phyloP scores from a whole-genome alignment of 106 monocot species.

The Dendrobium officinale region DNA sequence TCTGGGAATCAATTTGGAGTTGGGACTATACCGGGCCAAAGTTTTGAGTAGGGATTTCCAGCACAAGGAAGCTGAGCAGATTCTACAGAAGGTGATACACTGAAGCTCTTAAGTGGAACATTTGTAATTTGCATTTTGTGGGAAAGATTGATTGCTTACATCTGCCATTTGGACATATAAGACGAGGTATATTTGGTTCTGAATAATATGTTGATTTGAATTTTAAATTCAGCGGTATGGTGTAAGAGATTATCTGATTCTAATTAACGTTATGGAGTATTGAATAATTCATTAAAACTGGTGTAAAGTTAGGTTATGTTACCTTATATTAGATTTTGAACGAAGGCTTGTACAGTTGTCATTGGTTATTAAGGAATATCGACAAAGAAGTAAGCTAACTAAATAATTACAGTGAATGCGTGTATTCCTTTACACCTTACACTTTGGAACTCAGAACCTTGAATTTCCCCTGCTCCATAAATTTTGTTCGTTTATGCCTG shows the following conservation, averaged over 20 bases:
- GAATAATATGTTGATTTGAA: neutral
- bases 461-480: no score
- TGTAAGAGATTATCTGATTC: neutral
- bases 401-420: no score
- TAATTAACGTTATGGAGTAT: neutral
- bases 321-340: no score
- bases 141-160: neutral
- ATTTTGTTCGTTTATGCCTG: no score
- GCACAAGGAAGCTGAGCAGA: slow-evolving; percentile 66
- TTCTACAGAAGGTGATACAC: slow-evolving; percentile 61
- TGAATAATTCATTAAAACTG: no score
- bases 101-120: neutral
- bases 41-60: slow-evolving; percentile 63
- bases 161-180: neutral
- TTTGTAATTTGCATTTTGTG: neutral
- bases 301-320: no score
- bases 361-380: no score
- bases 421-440: no score
- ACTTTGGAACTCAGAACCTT: no score
- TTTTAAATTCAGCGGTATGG: no score
- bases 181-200: neutral
- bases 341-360: no score
- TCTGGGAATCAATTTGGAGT: slow-evolving; percentile 72
- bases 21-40: slow-evolving; percentile 81
- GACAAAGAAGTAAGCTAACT: no score